Evolutionary conservation across 164 flowering plant species (phyloP).

Genomic region (Macadamia integrifolia): DNA sequence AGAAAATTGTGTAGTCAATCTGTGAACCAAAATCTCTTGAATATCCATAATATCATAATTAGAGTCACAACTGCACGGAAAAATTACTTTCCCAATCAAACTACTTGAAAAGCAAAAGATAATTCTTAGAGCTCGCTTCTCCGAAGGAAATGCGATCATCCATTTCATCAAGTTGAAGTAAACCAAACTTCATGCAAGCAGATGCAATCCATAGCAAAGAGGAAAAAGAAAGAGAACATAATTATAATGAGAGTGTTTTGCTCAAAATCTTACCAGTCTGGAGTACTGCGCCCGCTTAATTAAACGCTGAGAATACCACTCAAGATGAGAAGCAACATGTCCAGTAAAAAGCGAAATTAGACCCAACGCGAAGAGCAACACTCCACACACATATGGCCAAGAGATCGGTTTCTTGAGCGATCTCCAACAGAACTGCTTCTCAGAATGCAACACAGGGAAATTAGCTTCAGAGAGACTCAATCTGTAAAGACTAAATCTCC

Average conservation of each 20-base stretch:
- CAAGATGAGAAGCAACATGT: conserved; percentile 75
- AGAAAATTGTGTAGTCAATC: no score
- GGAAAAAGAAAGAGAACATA: not conserved
- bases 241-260: not conserved
- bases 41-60: no score
- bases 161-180: no score
- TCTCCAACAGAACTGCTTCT: conserved; percentile 29
- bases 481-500: conserved; percentile 19
- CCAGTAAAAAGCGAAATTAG: conserved; percentile 79
- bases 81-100: not conserved
- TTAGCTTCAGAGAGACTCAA: conserved; percentile 13
- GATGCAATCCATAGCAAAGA: no score
- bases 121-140: not conserved
- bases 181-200: no score
- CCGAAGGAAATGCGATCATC: not conserved
- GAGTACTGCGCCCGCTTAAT: conserved; percentile 26
- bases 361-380: conserved; percentile 69
- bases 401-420: conserved; percentile 36
- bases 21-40: no score
- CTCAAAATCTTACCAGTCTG: conserved; percentile 19
- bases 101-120: not conserved
- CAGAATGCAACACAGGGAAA: conserved; percentile 26
- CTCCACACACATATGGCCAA: conserved; percentile 60
- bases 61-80: no score
- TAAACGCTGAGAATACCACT: conserved; percentile 70